Conservation (phyloP, 495 filamentous ascomycete species). For the Penicillium taxi region DNA sequence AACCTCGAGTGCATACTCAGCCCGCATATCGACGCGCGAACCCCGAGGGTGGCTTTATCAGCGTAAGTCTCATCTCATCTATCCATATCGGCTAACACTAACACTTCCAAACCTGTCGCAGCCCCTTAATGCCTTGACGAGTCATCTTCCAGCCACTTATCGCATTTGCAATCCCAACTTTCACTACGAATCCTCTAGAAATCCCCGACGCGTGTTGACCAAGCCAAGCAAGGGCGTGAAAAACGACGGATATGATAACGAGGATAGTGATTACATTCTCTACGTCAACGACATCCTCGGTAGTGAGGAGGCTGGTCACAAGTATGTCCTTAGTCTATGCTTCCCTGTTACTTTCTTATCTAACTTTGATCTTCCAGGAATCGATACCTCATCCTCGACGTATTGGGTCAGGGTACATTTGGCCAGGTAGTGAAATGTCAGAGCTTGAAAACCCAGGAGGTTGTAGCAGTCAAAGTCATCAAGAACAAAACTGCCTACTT, state of each 20-base stretch:
- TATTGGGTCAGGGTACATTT: conserved; percentile 96
- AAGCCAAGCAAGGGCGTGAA: conserved; percentile 98
- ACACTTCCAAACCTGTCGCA: conserved; percentile 29
- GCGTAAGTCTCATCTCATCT: conserved; percentile 51
- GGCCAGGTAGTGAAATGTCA: conserved; percentile 99
- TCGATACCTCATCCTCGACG: conserved; percentile 95
- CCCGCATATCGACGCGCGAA: conserved; percentile 89
- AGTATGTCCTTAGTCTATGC: conserved; percentile 46
- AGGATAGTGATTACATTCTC: conserved; percentile 98
- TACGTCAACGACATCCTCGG: conserved; percentile 99
- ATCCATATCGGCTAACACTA: not conserved
- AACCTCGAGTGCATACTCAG: conserved; percentile 75
- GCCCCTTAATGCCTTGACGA: conserved; percentile 94
- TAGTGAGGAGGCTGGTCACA: conserved; percentile 95
- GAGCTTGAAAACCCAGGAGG: conserved; percentile 95
- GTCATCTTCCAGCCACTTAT: conserved; percentile 89
- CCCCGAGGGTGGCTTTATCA: conserved; percentile 97
- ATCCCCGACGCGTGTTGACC: conserved; percentile 92
- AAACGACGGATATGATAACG: conserved; percentile 98
- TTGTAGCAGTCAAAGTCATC: conserved; percentile 98
- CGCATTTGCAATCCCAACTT: conserved; percentile 97
- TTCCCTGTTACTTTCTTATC: not conserved
- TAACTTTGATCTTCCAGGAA: conserved; percentile 51
- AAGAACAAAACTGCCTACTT: conserved; percentile 99
- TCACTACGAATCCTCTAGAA: conserved; percentile 99